Percentiles rank a stretch among this genome's conserved stretches.
phyloP scores from a whole-genome alignment of 805 yeast species.

The Hemisphaericaspora nanyangensis region DNA sequence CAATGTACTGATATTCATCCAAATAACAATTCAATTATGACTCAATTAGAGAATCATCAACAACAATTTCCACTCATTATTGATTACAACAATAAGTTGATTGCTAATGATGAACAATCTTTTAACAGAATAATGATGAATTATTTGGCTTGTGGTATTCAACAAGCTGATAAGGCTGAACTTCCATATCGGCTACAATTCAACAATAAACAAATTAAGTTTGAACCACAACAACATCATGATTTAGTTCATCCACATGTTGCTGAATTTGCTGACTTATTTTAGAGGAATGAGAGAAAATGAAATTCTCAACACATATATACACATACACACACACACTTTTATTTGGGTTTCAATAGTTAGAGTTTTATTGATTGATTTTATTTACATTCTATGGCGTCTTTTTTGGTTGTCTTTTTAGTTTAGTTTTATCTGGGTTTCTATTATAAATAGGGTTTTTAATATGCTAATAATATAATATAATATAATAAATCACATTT shows the following conservation, averaged over 20 bases:
- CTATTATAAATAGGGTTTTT: no score
- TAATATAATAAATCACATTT: no score
- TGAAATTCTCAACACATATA: no score
- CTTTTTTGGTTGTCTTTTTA: no score
- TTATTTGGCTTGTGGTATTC: slow-evolving; percentile 30
- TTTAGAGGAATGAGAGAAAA: no score
- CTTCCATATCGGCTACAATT: neutral
- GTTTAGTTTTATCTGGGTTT: no score
- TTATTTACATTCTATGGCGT: no score
- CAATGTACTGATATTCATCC: slow-evolving; percentile 33
- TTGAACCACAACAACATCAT: slow-evolving; percentile 1
- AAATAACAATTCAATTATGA: slow-evolving; percentile 24
- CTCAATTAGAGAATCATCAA: slow-evolving; percentile 10
- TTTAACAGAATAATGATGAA: slow-evolving; percentile 38
- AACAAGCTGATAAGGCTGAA: slow-evolving; percentile 11
- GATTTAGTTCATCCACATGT: slow-evolving; percentile 38
- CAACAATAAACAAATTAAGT: neutral
- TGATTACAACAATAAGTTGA: slow-evolving; percentile 36
- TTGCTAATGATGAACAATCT: slow-evolving; percentile 36
- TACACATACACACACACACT: no score
- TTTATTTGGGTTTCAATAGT: no score
- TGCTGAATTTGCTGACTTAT: slow-evolving; percentile 44
- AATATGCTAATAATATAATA: no score
- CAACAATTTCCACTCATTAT: slow-evolving; percentile 21
- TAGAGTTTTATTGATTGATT: no score